Percentiles rank a stretch among this genome's conserved stretches.
phyloP scores from a whole-genome alignment of 495 filamentous ascomycete genomes.

The Poronia punctata region DNA sequence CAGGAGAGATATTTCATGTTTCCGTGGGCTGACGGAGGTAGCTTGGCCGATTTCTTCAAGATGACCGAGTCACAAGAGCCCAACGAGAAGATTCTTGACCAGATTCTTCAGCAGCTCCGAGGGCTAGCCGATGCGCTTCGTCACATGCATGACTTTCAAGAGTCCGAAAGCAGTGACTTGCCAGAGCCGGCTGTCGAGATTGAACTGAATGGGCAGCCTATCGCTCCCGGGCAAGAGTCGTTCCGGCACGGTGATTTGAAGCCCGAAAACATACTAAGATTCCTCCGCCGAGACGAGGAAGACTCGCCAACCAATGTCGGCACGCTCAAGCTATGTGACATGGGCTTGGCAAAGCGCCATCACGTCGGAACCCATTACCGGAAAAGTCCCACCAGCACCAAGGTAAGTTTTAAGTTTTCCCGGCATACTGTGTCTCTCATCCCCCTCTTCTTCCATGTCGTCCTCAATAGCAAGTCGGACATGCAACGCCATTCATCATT shows the following conservation, averaged over 20 bases:
- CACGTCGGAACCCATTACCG: not conserved
- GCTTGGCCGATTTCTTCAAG: conserved; percentile 12
- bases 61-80: not conserved
- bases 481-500: no score
- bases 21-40: conserved; percentile 14
- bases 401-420: no score
- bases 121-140: conserved; percentile 13
- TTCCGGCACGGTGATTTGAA: conserved; percentile 19
- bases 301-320: no score
- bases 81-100: not conserved
- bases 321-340: conserved; percentile 20
- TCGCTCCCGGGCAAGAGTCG: no score
- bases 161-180: no score
- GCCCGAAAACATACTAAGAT: conserved; percentile 18
- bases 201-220: no score
- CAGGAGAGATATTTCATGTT: conserved; percentile 10
- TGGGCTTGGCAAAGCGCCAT: conserved; percentile 22
- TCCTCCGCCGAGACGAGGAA: not conserved
- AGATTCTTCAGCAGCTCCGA: conserved; percentile 4
- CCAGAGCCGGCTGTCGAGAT: no score
- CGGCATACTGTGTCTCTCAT: no score
- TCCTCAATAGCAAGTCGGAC: no score
- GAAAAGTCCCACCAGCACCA: conserved; percentile 8
- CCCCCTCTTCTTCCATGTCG: no score
- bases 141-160: conserved; percentile 10